Evolutionary conservation across 2,329 filamentous ascomycete genomes (phyloP).

Genomic region (Cryphonectria naterciae): DNA sequence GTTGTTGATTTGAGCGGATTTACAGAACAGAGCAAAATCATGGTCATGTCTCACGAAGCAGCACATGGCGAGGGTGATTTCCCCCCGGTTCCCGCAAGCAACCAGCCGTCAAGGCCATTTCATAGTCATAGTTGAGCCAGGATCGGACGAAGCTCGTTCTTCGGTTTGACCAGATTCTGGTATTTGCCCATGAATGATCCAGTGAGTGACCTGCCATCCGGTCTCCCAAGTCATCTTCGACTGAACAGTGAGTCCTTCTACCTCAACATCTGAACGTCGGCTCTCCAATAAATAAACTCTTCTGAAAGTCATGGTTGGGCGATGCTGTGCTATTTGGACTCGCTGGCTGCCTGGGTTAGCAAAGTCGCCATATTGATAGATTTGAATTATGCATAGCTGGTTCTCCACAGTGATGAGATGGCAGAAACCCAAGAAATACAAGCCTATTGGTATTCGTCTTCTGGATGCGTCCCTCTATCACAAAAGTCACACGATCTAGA

Average conservation of each 20-base stretch:
- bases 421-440: not conserved
- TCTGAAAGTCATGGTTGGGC: not conserved
- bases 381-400: not conserved
- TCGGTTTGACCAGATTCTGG: not conserved
- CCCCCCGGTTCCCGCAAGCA: not conserved
- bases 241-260: not conserved
- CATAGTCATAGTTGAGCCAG: not conserved
- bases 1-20: constrained; percentile 19
- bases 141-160: not conserved
- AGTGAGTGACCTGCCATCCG: not conserved
- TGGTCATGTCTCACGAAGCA: not conserved
- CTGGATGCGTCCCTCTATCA: not conserved
- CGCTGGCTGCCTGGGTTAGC: not conserved
- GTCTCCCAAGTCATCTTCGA: not conserved
- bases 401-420: not conserved
- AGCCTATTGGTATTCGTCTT: not conserved
- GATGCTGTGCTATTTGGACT: not conserved
- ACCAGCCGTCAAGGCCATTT: not conserved
- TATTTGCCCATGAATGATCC: not conserved
- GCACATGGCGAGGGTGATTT: not conserved
- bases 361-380: not conserved
- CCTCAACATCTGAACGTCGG: not conserved
- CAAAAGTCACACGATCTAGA: not conserved
- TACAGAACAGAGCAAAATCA: constrained; percentile 25
- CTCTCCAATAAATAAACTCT: not conserved